Evolutionary conservation across 805 yeast genomes (phyloP).

Genomic region (Starmera quercuum): DNA sequence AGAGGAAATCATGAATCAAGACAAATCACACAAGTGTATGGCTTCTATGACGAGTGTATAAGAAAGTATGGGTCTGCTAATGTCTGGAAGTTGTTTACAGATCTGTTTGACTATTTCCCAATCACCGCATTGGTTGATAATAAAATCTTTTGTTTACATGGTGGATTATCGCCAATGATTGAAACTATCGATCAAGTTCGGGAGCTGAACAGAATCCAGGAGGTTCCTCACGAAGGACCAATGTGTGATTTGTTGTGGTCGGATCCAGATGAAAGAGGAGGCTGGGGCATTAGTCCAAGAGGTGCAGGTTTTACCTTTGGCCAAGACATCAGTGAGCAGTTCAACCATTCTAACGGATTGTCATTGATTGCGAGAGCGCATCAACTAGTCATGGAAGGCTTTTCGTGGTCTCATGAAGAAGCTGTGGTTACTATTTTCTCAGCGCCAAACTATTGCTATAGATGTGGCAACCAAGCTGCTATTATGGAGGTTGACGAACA

Average conservation of each 20-base stretch:
- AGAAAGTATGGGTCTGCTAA: slow-evolving; percentile 89
- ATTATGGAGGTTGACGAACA: slow-evolving; percentile 97
- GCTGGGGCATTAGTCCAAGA: slow-evolving; percentile 97
- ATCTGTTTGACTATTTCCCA: slow-evolving; percentile 87
- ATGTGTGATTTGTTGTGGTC: slow-evolving; percentile 97
- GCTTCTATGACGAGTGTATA: slow-evolving; percentile 91
- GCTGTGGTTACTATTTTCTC: slow-evolving; percentile 88
- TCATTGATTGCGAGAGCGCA: slow-evolving; percentile 89
- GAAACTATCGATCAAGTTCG: slow-evolving; percentile 90
- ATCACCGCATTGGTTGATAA: slow-evolving; percentile 89
- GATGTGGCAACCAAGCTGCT: slow-evolving; percentile 98
- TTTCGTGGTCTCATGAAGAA: slow-evolving; percentile 91
- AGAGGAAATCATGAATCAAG: slow-evolving; percentile 95
- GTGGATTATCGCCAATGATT: slow-evolving; percentile 92
- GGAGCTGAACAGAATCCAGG: slow-evolving; percentile 85
- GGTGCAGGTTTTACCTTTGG: slow-evolving; percentile 99
- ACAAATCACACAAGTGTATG: slow-evolving; percentile 94
- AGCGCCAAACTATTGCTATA: slow-evolving; percentile 94
- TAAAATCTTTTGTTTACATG: slow-evolving; percentile 87
- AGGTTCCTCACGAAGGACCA: slow-evolving; percentile 96
- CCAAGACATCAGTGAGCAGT: slow-evolving; percentile 88
- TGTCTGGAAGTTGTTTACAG: slow-evolving; percentile 91
- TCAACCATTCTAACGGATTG: slow-evolving; percentile 84
- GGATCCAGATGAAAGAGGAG: slow-evolving; percentile 96
- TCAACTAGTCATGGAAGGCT: slow-evolving; percentile 97